Evolutionary conservation across 2,329 filamentous ascomycete genomes (phyloP), one percentile per base, ranked within the genome.

Genomic region (Paraconiothyrium brasiliense): DNA sequence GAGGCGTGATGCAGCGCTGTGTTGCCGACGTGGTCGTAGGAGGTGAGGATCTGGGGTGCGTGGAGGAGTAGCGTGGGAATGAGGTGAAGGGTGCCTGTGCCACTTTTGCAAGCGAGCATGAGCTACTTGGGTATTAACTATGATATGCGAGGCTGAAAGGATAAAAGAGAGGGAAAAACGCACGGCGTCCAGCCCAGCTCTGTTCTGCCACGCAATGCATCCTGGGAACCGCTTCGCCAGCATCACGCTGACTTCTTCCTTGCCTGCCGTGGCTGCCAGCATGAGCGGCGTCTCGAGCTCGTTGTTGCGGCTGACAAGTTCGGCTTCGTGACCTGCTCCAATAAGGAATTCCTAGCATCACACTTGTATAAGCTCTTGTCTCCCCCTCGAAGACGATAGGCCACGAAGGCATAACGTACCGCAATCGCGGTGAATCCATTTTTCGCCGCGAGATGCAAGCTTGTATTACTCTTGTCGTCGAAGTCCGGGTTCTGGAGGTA

Each of bases 1-100:
- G 89, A 92, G 13, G 93, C 93, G 80, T 95, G 93, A 79, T 97
- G 93, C 47, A 97, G 82, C 0, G 92, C 91, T 2, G 92, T 96
- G 75, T 96, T 95, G n/a, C 93, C 93, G 60, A 90, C 86, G 1
- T 84, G 71, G 72, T 97, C 93, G 79, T 76, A 41, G 67, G 76
- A 46, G 59, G 65, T 59, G 59, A 76, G 66, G 71, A 77, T 62
- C n/a, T 63, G 54, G 11, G 76, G 71, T 16, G 64, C 63, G 35
- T 74, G 69, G 41, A 71, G 68, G 44, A 80, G 76, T 35, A 80
- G 67, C 41, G 73, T 74, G 11, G 75, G 75, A 32, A 82, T 75
- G 2, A 85, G 71, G 67, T 84, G 79, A 69, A 85, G 64, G 67
- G 79, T 71, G 66, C 82, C 75, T 13, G 76, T 79, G 65, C 69